phyloP scores from a whole-genome alignment of 2,329 filamentous ascomycete species.

The Hypoxylon sp. region DNA sequence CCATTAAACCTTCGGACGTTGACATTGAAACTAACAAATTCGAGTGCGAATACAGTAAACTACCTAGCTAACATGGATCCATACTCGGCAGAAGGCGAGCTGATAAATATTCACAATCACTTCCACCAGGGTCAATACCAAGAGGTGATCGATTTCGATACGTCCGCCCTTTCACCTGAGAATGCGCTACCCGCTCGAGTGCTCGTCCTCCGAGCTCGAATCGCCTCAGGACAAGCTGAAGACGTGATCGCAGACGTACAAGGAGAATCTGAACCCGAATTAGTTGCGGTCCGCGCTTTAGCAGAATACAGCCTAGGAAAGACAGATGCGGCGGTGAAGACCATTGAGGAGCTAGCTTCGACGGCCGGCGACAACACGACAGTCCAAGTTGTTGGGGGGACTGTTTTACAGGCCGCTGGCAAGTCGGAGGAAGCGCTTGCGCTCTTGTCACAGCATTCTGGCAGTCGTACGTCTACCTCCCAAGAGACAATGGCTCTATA shows the following conservation, averaged over 20 bases:
- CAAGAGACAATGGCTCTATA: constrained; percentile 1
- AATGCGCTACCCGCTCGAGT: constrained; percentile 84
- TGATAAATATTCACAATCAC: constrained; percentile 79
- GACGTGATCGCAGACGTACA: constrained; percentile 79
- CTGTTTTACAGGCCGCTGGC: constrained; percentile 82
- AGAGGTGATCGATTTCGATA: constrained; percentile 88
- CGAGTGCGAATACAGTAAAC: constrained; percentile 28
- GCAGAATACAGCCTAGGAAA: constrained; percentile 76
- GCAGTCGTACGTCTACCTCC: constrained; percentile 75
- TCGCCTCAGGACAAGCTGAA: constrained; percentile 84
- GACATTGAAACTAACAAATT: constrained; percentile 1
- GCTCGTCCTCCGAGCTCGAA: constrained; percentile 83
- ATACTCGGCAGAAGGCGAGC: constrained; percentile 78
- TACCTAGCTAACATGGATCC: constrained; percentile 71
- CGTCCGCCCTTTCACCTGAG: constrained; percentile 80
- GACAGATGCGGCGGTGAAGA: constrained; percentile 72
- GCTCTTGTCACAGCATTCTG: constrained; percentile 85
- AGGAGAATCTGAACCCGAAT: constrained; percentile 76
- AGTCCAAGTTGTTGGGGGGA: constrained; percentile 87
- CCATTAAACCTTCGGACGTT: constrained; percentile 12
- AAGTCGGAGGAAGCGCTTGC: constrained; percentile 88
- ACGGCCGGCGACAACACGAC: constrained; percentile 79
- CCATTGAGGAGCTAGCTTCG: constrained; percentile 76
- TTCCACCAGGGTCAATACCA: constrained; percentile 88
- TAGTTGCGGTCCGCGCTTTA: constrained; percentile 82